Percentiles rank a stretch among this genome's conserved stretches.
Conservation (phyloP, 805 yeast genomes). For the Pichia thaimueangensis region DNA sequence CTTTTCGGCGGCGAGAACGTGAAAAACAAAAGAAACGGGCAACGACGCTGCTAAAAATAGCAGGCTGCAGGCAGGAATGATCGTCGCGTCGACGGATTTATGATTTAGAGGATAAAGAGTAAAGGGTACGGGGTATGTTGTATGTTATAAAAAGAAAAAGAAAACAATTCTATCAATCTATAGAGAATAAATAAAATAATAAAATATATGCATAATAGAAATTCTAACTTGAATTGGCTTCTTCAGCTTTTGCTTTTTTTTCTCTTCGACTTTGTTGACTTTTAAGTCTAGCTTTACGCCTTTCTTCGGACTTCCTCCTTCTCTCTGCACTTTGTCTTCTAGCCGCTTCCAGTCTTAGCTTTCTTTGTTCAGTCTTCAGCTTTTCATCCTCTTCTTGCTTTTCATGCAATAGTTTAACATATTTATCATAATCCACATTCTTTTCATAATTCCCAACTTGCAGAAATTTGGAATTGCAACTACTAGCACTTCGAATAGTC, state of each 20-base stretch:
- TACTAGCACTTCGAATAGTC: conserved; percentile 40
- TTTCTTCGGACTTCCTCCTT: conserved; percentile 9
- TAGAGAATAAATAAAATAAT: neutral
- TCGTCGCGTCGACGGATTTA: too few species aligned
- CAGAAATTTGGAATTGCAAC: conserved; percentile 25
- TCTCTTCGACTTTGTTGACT: neutral
- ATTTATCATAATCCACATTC: conserved; percentile 22
- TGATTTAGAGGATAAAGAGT: too few species aligned
- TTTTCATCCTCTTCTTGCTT: conserved; percentile 8
- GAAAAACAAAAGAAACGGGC: too few species aligned
- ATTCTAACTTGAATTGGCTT: neutral
- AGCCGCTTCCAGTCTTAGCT: conserved; percentile 11
- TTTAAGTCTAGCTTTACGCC: conserved; percentile 5
- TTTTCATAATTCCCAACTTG: conserved; percentile 19
- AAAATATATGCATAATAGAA: neutral
- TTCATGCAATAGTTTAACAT: conserved; percentile 13
- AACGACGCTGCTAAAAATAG: too few species aligned
- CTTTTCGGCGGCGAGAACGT: too few species aligned
- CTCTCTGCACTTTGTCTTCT: conserved; percentile 9
- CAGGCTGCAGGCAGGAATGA: too few species aligned
- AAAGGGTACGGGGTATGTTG: too few species aligned
- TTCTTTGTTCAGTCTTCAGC: conserved; percentile 3
- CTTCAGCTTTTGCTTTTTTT: neutral
- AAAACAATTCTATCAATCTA: too few species aligned
- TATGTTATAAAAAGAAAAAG: too few species aligned